phyloP scores from a whole-genome alignment of 768 basidiomycete species.

The Russula earlei region DNA sequence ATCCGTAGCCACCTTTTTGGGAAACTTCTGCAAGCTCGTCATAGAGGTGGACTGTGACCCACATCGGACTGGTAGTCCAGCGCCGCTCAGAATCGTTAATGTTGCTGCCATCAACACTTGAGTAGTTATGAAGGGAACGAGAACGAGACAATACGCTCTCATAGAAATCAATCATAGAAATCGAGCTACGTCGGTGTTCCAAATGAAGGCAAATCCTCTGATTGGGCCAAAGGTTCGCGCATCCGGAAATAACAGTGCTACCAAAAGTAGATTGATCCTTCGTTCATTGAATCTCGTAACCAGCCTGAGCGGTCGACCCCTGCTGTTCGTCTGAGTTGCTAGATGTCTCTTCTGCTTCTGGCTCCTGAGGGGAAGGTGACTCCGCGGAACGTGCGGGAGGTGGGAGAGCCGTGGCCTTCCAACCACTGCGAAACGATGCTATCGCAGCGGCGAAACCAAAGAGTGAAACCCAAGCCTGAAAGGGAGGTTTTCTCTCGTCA shows the following conservation, averaged over 20 bases:
- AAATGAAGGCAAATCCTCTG: no score
- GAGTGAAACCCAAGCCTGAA: constrained; percentile 10
- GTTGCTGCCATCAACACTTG: background rate
- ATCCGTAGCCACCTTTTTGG: no score
- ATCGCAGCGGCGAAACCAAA: constrained; percentile 15
- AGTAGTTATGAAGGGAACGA: background rate
- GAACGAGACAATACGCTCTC: background rate
- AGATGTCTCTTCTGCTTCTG: background rate
- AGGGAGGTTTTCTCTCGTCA: background rate
- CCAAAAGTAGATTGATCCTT: background rate
- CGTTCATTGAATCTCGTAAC: background rate
- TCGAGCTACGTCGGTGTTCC: no score
- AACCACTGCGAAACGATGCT: constrained; percentile 17
- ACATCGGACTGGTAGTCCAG: no score
- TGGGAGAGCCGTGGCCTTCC: constrained; percentile 13
- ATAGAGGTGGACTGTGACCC: no score
- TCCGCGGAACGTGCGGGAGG: background rate
- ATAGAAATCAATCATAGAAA: background rate
- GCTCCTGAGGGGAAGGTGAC: background rate
- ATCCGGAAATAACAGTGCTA: background rate
- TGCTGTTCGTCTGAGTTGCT: background rate
- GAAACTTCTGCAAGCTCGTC: no score
- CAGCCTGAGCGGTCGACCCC: background rate
- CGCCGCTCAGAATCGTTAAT: no score
- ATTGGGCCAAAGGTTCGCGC: background rate